phyloP scores from a whole-genome alignment of 2,329 filamentous ascomycete species.

The Aplosporella prunicola region DNA sequence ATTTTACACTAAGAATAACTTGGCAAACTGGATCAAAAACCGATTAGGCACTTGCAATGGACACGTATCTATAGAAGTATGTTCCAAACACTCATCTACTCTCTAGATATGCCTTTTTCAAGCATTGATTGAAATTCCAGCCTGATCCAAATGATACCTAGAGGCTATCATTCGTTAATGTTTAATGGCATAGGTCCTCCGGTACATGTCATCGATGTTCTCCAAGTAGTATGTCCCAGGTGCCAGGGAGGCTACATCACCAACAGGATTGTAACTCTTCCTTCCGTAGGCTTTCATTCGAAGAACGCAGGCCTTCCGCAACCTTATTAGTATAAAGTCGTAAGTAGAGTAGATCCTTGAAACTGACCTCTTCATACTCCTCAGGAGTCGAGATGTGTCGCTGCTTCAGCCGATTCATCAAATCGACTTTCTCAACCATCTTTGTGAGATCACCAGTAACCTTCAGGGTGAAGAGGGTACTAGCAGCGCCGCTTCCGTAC shows the following conservation, averaged over 20 bases:
- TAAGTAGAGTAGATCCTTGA: not conserved
- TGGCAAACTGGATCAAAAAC: too few species aligned
- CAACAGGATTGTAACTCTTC: constrained; percentile 39
- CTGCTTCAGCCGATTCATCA: constrained; percentile 36
- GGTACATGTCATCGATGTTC: constrained; percentile 42
- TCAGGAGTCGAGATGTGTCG: constrained; percentile 38
- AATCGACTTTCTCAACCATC: constrained; percentile 38
- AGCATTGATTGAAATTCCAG: too few species aligned
- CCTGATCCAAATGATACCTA: too few species aligned
- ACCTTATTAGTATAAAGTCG: constrained; percentile 17
- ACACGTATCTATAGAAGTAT: too few species aligned
- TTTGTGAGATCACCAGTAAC: constrained; percentile 38
- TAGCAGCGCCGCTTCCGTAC: constrained; percentile 43
- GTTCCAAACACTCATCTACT: too few species aligned
- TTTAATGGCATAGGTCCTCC: constrained; percentile 41
- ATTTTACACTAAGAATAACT: too few species aligned
- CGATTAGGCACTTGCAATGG: too few species aligned
- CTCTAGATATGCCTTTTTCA: too few species aligned
- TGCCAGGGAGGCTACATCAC: constrained; percentile 34
- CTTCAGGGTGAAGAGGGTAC: constrained; percentile 42
- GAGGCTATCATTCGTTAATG: too few species aligned
- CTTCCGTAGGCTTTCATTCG: constrained; percentile 42
- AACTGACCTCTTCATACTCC: constrained; percentile 40
- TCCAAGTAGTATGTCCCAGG: constrained; percentile 44
- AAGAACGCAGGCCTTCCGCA: constrained; percentile 40